Percentiles rank a stretch among this genome's conserved stretches.
Evolutionary conservation across 352 stramenopile species (phyloP).

Genomic region (Globisporangium abappressorium): DNA sequence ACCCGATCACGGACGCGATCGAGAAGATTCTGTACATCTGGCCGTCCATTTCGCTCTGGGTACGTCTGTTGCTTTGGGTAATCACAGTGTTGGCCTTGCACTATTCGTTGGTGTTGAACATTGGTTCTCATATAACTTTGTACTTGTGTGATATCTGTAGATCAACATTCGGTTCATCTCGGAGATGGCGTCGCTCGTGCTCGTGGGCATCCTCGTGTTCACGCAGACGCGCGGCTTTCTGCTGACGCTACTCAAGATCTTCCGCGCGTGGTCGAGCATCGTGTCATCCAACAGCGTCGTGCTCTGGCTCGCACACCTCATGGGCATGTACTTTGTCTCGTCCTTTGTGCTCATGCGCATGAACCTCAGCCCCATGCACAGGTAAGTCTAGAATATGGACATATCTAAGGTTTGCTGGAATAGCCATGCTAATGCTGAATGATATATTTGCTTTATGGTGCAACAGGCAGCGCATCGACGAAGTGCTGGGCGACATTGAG

Average conservation of each 20-base stretch:
- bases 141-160: conserved; percentile 15
- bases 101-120: neutral
- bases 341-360: conserved; percentile 88
- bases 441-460: neutral
- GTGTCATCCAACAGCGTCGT: conserved; percentile 83
- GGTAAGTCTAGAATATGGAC: conserved; percentile 29
- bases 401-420: neutral
- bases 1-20: conserved; percentile 76
- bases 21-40: conserved; percentile 84
- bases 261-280: conserved; percentile 77
- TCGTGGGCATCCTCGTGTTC: conserved; percentile 83
- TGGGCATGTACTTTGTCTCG: conserved; percentile 89
- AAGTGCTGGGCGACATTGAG: conserved; percentile 79
- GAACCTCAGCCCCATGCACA: conserved; percentile 71
- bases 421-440: neutral
- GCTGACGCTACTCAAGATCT: conserved; percentile 75
- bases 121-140: neutral
- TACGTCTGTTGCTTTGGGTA: conserved; percentile 16
- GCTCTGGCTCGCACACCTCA: conserved; percentile 78
- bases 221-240: conserved; percentile 80
- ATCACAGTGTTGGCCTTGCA: neutral
- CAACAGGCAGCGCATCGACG: conserved; percentile 68
- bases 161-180: conserved; percentile 81
- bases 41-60: conserved; percentile 66
- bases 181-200: conserved; percentile 68